phyloP scores from a whole-genome alignment of 2,329 filamentous ascomycete genomes.

The Aspergillus cejpii region DNA sequence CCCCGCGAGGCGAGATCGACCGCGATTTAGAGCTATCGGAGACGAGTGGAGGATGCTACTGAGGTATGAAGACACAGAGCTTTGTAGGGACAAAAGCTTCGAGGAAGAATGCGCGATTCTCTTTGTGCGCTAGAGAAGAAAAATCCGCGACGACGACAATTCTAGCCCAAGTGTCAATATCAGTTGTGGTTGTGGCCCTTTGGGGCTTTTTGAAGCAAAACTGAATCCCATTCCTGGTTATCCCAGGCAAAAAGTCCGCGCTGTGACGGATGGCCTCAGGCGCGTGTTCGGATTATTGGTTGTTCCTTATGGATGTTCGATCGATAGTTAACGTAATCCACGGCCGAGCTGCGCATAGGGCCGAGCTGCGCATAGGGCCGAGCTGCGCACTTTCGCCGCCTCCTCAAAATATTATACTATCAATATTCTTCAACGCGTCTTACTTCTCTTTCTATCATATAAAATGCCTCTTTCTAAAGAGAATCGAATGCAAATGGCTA shows the following conservation, averaged over 20 bases:
- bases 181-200: constrained; percentile 14
- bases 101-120: background rate
- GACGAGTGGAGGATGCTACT: constrained; percentile 15
- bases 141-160: constrained; percentile 9
- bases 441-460: too few relatives aligned
- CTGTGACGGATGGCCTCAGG: constrained; percentile 18
- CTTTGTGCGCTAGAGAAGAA: constrained; percentile 6
- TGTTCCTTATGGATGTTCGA: background rate
- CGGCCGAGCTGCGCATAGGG: too few relatives aligned
- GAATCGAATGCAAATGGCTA: background rate
- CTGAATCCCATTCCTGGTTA: constrained; percentile 7
- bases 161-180: constrained; percentile 11
- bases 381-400: too few relatives aligned
- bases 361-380: too few relatives aligned
- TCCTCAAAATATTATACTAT: background rate
- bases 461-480: background rate
- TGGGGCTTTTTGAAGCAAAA: constrained; percentile 8
- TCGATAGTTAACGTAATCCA: too few relatives aligned
- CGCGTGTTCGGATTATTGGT: constrained; percentile 17
- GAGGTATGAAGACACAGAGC: constrained; percentile 8
- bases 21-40: constrained; percentile 18
- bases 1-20: background rate
- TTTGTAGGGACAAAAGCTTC: constrained; percentile 5
- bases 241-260: constrained; percentile 21
- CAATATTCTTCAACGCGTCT: too few relatives aligned